Evolutionary conservation across 129 eudicot species (phyloP).

Genomic region (Artemisia annua): DNA sequence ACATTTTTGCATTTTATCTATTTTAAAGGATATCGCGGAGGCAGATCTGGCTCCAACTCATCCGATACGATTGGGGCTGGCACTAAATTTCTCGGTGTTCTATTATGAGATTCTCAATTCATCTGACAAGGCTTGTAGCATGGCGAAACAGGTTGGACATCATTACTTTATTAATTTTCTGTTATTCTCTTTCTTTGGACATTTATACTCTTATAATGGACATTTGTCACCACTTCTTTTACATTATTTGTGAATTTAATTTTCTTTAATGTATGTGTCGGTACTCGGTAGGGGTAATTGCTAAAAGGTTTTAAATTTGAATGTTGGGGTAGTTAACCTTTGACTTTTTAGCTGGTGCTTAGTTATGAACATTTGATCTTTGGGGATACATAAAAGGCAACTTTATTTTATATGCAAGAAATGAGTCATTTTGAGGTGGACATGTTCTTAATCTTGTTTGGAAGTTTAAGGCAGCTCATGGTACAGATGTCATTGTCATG

Average conservation of each 20-base stretch:
- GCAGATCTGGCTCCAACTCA: conserved; percentile 77
- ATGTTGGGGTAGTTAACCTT: conserved; percentile 15
- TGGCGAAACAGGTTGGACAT: conserved; percentile 75
- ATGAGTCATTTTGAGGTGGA: conserved; percentile 33
- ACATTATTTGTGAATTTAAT: conserved; percentile 9
- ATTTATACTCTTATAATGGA: background rate
- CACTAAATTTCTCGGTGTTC: conserved; percentile 81
- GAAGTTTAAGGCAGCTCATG: background rate
- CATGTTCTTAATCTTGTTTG: conserved; percentile 10
- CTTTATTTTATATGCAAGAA: conserved; percentile 19
- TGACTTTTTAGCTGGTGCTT: conserved; percentile 33
- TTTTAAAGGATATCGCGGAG: conserved; percentile 73
- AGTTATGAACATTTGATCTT: conserved; percentile 25
- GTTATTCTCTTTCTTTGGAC: background rate
- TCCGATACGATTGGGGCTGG: conserved; percentile 81
- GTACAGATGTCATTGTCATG: conserved; percentile 5
- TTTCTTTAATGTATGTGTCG: background rate
- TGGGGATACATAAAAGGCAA: conserved; percentile 28
- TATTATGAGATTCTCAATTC: conserved; percentile 82
- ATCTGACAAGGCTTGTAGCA: conserved; percentile 76
- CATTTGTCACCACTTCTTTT: background rate
- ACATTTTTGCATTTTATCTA: background rate
- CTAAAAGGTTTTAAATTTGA: conserved; percentile 16
- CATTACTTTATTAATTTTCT: background rate
- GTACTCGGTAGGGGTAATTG: conserved; percentile 19